Percentiles rank a stretch among this genome's conserved stretches.
phyloP scores from a whole-genome alignment of 176 grass and related monocot genomes.

The Oryza nivara region DNA sequence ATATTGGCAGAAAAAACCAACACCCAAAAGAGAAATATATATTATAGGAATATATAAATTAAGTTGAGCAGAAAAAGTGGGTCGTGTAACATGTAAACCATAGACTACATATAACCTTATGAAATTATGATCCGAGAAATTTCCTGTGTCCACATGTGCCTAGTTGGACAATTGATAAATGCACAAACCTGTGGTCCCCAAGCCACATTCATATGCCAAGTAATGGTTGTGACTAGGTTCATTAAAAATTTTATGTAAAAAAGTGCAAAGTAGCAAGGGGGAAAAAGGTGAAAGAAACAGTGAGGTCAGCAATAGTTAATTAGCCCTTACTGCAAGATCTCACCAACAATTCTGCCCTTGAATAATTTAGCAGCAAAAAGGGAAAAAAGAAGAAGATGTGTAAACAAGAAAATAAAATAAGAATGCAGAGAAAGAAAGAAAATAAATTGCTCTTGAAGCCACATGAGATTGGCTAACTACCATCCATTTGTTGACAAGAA shows the following conservation, averaged over 20 bases:
- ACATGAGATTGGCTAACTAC: conserved; percentile 54
- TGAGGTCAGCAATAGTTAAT: neutral
- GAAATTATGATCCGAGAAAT: conserved; percentile 22
- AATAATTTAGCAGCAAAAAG: neutral
- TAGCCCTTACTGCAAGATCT: conserved; percentile 42
- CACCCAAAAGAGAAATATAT: neutral
- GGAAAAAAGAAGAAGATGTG: neutral
- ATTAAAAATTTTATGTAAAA: conserved; percentile 5
- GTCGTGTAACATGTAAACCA: neutral
- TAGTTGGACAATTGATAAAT: conserved; percentile 4
- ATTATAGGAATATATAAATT: neutral
- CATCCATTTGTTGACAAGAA: conserved; percentile 30
- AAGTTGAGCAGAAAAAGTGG: neutral
- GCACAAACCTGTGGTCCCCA: conserved; percentile 9
- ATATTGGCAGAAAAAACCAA: neutral
- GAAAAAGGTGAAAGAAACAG: neutral
- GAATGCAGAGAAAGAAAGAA: neutral
- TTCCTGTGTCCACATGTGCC: neutral
- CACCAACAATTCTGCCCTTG: conserved; percentile 33
- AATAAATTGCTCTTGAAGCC: conserved; percentile 50
- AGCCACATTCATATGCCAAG: neutral
- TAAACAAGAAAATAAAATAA: neutral
- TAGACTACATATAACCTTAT: neutral
- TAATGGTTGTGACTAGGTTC: conserved; percentile 17
- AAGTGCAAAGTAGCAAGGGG: neutral